Evolutionary conservation across 2,329 filamentous ascomycete species (phyloP).

Genomic region (Aspergillus texensis): DNA sequence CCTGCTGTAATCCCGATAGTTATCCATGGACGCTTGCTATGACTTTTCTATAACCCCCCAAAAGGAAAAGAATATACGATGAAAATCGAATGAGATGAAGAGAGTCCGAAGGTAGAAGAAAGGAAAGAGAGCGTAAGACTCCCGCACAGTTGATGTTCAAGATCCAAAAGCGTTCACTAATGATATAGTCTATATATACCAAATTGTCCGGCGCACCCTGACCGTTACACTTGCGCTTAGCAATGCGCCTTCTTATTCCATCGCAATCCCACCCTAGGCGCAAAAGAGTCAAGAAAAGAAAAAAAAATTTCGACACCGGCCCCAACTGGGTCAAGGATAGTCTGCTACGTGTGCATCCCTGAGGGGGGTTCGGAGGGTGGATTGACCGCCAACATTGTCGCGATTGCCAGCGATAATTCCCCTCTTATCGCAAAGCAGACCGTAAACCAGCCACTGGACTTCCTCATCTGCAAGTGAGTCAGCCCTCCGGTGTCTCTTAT

Average conservation of each 20-base stretch:
- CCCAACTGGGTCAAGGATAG: slow-evolving; percentile 3
- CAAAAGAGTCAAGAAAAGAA: not conserved
- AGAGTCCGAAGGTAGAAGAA: not conserved
- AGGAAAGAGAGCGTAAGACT: not conserved
- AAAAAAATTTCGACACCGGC: not conserved
- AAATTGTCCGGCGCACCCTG: not conserved
- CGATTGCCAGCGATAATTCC: not conserved
- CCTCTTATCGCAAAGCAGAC: not conserved
- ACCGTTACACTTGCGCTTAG: not conserved
- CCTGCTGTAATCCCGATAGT: slow-evolving; percentile 37
- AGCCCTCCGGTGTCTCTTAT: not conserved
- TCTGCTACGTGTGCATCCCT: slow-evolving; percentile 1
- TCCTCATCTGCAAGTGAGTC: not conserved
- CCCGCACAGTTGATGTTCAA: not conserved
- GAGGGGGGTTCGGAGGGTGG: not conserved
- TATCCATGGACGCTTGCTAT: slow-evolving; percentile 26
- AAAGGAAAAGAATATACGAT: not conserved
- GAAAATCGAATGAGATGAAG: not conserved
- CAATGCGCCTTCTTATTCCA: slow-evolving; percentile 1
- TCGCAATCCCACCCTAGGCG: not conserved
- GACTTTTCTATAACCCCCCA: not conserved
- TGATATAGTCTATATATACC: not conserved
- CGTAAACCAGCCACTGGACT: not conserved
- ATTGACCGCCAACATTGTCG: slow-evolving; percentile 1
- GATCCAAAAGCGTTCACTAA: not conserved